A percentile compares a stretch with the other conserved stretches of the same genome.
Conservation (phyloP, 1,284 basidiomycete species). For the Coriolopsis trogii region DNA sequence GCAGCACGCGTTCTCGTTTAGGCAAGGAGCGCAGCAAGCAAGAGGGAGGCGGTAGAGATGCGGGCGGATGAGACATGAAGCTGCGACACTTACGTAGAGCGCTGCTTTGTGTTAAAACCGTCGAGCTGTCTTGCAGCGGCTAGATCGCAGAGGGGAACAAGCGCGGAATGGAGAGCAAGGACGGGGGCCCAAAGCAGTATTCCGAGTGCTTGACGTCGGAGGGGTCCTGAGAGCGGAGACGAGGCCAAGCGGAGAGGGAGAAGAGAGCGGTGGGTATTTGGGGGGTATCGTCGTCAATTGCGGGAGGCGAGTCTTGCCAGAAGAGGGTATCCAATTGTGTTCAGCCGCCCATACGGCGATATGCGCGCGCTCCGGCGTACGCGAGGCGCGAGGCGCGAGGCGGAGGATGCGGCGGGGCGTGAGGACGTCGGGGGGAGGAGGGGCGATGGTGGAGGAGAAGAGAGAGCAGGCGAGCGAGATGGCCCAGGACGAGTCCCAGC, state of each 20-base stretch:
- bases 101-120: constrained; percentile 5
- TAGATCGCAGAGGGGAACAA: constrained; percentile 8
- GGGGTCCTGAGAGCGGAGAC: constrained; percentile 4
- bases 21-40: background rate
- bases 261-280: constrained; percentile 11
- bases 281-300: constrained; percentile 25
- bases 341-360: constrained; percentile 21
- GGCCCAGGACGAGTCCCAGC: too few species aligned
- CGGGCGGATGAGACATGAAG: constrained; percentile 6
- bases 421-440: constrained; percentile 1
- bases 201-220: constrained; percentile 6
- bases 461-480: constrained; percentile 6
- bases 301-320: constrained; percentile 20
- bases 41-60: background rate
- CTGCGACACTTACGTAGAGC: constrained; percentile 20
- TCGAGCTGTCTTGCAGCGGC: constrained; percentile 7
- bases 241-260: constrained; percentile 15
- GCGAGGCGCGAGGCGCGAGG: background rate
- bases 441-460: constrained; percentile 4
- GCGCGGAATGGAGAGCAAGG: too few species aligned
- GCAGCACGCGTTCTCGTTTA: background rate
- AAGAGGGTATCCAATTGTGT: constrained; percentile 25
- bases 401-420: constrained; percentile 8
- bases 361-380: constrained; percentile 21
- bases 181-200: too few species aligned